Conservation (phyloP, 805 yeast species). For the Wickerhamomyces canadensis region DNA sequence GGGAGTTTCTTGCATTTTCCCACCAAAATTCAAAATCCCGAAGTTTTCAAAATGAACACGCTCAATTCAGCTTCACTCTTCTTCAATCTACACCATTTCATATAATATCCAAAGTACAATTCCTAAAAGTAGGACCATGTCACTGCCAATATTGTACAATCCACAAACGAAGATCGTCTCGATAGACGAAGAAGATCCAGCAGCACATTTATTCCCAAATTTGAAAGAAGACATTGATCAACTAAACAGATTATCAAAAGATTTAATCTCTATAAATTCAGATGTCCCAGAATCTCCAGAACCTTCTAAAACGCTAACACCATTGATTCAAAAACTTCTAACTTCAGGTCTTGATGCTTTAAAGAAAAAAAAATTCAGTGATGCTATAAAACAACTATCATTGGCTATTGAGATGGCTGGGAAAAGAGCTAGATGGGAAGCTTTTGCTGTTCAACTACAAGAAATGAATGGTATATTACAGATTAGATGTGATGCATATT, state of each 20-base stretch:
- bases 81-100: too few species aligned
- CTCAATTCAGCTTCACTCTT: too few species aligned
- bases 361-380: slow-evolving; percentile 47
- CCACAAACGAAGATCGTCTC: slow-evolving; percentile 23
- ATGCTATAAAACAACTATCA: slow-evolving; percentile 57
- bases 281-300: slow-evolving; percentile 52
- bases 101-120: too few species aligned
- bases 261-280: slow-evolving; percentile 26
- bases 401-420: slow-evolving; percentile 64
- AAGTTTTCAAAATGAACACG: too few species aligned
- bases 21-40: too few species aligned
- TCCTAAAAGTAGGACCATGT: too few species aligned
- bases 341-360: slow-evolving; percentile 57
- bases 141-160: slow-evolving; percentile 18
- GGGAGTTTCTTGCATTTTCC: too few species aligned
- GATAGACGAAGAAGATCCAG: slow-evolving; percentile 5
- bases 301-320: slow-evolving; percentile 49
- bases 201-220: slow-evolving; percentile 7
- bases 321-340: slow-evolving; percentile 59
- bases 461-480: slow-evolving; percentile 62
- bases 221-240: slow-evolving; percentile 25
- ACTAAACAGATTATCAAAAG: slow-evolving; percentile 29
- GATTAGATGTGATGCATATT: slow-evolving; percentile 66
- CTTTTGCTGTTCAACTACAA: slow-evolving; percentile 65
- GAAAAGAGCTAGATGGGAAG: slow-evolving; percentile 68